Conservation (phyloP, 306 rosid genomes). For the Gillenia trifoliata region DNA sequence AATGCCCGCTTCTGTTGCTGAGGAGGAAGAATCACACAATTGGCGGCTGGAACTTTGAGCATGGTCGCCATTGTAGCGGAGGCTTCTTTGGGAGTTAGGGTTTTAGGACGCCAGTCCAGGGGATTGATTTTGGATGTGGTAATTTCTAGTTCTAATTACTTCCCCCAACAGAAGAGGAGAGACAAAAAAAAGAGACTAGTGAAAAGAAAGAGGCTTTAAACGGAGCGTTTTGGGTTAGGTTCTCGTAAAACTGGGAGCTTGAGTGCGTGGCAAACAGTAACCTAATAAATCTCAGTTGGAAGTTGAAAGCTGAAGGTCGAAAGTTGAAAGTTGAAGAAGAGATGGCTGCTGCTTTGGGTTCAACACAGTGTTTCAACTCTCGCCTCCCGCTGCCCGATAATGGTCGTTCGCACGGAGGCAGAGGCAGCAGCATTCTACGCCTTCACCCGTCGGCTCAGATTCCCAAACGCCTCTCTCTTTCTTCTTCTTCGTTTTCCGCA, state of each 20-base stretch:
- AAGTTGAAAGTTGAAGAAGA: neutral
- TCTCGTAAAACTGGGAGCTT: no score
- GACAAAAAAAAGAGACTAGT: no score
- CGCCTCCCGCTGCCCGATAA: neutral
- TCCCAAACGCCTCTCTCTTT: neutral
- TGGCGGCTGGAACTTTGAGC: conserved; percentile 1
- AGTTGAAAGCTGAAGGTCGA: no score
- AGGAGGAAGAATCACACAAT: neutral
- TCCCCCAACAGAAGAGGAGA: no score
- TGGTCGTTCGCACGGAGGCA: neutral
- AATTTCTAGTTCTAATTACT: no score
- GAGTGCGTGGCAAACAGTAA: neutral
- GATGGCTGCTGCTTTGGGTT: conserved; percentile 1
- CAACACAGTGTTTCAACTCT: conserved; percentile 7
- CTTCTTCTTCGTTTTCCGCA: neutral
- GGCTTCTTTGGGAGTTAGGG: neutral
- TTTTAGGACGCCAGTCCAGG: no score
- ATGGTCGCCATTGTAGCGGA: conserved; percentile 2
- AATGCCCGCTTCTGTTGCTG: conserved; percentile 1
- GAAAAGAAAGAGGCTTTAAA: no score
- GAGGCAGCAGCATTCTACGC: neutral
- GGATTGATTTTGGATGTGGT: no score
- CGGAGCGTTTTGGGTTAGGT: no score
- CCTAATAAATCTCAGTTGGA: no score
- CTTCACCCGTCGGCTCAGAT: neutral